These are phyloP conservation scores for Erysiphe pulchra DNA, from an alignment of 2,329 filamentous ascomycete genomes.

Conservation along the genomic window DNA sequence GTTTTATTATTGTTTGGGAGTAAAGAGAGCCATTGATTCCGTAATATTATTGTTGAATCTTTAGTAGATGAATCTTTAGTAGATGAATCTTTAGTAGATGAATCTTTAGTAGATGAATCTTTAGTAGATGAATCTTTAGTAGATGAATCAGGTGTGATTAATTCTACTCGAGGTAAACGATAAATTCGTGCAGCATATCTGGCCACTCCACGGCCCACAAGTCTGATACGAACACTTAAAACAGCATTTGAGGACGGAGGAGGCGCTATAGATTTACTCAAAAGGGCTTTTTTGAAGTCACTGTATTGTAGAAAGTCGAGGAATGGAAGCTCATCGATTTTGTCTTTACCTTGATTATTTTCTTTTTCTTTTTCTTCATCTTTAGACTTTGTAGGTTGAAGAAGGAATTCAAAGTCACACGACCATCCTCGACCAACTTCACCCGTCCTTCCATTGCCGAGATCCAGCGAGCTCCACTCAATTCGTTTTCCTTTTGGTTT, in stretches of 20 bases:
- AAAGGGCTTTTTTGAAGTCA: constrained; percentile 4
- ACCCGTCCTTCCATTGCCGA: constrained; percentile 50
- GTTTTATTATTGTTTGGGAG: constrained; percentile 10
- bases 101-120: no score
- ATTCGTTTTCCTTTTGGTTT: constrained; percentile 61
- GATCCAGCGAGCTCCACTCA: constrained; percentile 46
- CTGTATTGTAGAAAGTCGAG: background rate
- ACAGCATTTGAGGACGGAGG: constrained; percentile 16
- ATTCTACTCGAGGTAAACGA: constrained; percentile 27
- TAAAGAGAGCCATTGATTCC: constrained; percentile 45
- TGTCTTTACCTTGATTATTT: background rate
- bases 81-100: no score
- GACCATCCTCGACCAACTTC: constrained; percentile 63
- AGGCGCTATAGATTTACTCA: constrained; percentile 6
- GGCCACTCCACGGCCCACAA: constrained; percentile 45
- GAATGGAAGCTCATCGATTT: background rate
- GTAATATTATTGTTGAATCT: constrained; percentile 19
- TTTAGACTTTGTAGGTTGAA: background rate
- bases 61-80: no score
- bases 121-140: no score
- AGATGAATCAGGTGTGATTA: constrained; percentile 10
- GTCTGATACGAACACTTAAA: constrained; percentile 37
- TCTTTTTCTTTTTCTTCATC: background rate
- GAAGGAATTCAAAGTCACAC: constrained; percentile 46
- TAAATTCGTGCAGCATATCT: constrained; percentile 59